Evolutionary conservation across 2,329 filamentous ascomycete species (phyloP), one percentile per base, ranked within the genome.

Genomic region (Fusarium gaditjirri): DNA sequence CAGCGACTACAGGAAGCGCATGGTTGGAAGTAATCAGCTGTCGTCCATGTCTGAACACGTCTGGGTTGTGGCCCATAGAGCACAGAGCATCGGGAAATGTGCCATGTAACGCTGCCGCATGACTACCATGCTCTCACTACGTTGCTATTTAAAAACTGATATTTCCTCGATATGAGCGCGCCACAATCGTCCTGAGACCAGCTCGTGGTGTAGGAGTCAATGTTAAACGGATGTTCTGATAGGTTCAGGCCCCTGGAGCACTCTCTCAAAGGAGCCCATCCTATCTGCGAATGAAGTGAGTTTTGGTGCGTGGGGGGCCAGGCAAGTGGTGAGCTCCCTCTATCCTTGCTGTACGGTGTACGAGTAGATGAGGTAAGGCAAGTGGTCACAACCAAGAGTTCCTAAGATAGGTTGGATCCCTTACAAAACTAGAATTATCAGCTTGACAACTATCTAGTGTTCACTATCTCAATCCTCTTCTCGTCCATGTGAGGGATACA

Each of bases 281-380:
- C 36, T 46, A 70, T 61, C 54, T 50, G 42, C 49, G 42, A 43
- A 42, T 33, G 17, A 53, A 58, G 65, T 59, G 42, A 44, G 33
- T 27, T 38, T 53, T n/a, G 49, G 49, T 68, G 52, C 67, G 56
- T 73, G 70, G 71, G 71, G 71, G 71, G 70, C 49, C 49, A 27
- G 23, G 17, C 35, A 35, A 59, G 47, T 50, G 54, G 46, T 70
- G 54, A 69, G 65, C 36, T 66, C 66, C 27, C 50, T 54, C 44
- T 25, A 41, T 61, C 47, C 39, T 68, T 61, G 41, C 23, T 44
- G 36, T 49, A 38, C 49, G 33, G 29, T 46, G 41, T 57, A 23
- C 25, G 42, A 49, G 46, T 33, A 49, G 29, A 49, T 8, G 21
- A 55, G 46, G 21, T 41, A 25, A 50, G 33, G 27, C 38, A 33